Base-by-base conservation (phyloP, 352 stramenopile genomes). In the Thraustotheca clavata region DNA sequence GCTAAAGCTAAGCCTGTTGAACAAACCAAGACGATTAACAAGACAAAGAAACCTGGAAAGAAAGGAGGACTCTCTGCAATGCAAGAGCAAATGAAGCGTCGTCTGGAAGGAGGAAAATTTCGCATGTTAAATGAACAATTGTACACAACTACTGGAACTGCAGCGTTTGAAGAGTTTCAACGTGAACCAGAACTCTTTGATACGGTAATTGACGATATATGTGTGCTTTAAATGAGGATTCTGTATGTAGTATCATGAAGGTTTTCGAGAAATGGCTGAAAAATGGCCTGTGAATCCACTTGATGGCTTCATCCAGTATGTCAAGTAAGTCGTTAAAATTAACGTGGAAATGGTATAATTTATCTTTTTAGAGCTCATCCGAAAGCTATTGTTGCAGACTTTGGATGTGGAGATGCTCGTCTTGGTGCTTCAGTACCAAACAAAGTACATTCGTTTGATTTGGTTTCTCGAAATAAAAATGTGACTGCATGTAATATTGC, bases 51-150 rank as follows among this genome's bases (percentile, higher is more conserved):
- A 29, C 38, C 46, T 9, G 62, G 62, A 34, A 20, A 65, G 7
- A 73, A 73, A 41, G n/a, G 46, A 33, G 29, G 70, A 38, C 71
- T 93, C 31, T 86, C 76, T 14, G 72, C 72, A 52, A 81, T 86
- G 73, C 75, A 86, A 67, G 80, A 76, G 8, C 78, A 88, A 52
- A 92, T 98, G 77, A 83, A 90, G 18, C 82, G 84, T 14, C 86
- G 93, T 12, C 76, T 99, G 16, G 82, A 96, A 41, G 94, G 94
- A 31, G 91, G 88, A 49, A 91, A 97, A 70, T 99, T 99, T 76
- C 90, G 97, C 59, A 97, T 97, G 80, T 83, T 99, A 11, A 99
- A 99, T 69, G 97, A 99, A 75, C 87, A 98, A 70, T 72, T 99
- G 16, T 99, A 99, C 76, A 99, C 95, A 5, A 97, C 74, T 27